Evolutionary conservation across 2,329 filamentous ascomycete genomes (phyloP).

Genomic region (Aspergillus transmontanensis): DNA sequence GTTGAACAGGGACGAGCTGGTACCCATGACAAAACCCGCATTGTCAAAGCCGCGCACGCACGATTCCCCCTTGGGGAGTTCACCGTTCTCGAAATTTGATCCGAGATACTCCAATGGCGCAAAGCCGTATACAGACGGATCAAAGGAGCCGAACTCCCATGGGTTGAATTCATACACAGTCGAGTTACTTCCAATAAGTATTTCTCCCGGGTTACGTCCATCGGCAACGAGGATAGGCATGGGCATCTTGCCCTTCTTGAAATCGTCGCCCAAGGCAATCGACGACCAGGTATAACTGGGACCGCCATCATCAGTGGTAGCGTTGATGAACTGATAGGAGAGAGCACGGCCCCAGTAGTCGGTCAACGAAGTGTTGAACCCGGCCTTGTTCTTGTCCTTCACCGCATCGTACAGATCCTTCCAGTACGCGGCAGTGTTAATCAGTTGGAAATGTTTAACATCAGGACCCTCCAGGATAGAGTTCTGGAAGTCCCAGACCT

Average conservation of each 20-base stretch:
- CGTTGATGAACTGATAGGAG: conserved; percentile 83
- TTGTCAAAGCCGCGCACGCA: conserved; percentile 85
- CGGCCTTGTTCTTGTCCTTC: conserved; percentile 61
- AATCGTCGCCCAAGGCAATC: conserved; percentile 65
- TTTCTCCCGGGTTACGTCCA: conserved; percentile 64
- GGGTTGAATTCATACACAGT: conserved; percentile 79
- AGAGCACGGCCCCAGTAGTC: conserved; percentile 86
- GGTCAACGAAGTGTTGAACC: conserved; percentile 71
- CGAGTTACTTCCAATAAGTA: conserved; percentile 67
- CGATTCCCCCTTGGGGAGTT: conserved; percentile 54
- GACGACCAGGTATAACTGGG: conserved; percentile 81
- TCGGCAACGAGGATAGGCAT: conserved; percentile 75
- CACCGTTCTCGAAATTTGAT: conserved; percentile 69
- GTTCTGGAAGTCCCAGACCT: conserved; percentile 65
- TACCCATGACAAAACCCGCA: conserved; percentile 81
- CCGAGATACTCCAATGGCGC: conserved; percentile 71
- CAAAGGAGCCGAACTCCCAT: conserved; percentile 76
- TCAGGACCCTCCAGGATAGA: conserved; percentile 62
- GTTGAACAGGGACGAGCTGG: conserved; percentile 84
- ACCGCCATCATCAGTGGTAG: conserved; percentile 63
- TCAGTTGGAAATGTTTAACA: conserved; percentile 44
- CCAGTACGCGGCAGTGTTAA: conserved; percentile 63
- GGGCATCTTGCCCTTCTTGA: conserved; percentile 64
- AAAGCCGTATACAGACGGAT: conserved; percentile 72
- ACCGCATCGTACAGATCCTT: conserved; percentile 61